These are phyloP conservation scores for Nicotiana rustica DNA, from an alignment of 305 asterid species.

Conservation along the genomic window DNA sequence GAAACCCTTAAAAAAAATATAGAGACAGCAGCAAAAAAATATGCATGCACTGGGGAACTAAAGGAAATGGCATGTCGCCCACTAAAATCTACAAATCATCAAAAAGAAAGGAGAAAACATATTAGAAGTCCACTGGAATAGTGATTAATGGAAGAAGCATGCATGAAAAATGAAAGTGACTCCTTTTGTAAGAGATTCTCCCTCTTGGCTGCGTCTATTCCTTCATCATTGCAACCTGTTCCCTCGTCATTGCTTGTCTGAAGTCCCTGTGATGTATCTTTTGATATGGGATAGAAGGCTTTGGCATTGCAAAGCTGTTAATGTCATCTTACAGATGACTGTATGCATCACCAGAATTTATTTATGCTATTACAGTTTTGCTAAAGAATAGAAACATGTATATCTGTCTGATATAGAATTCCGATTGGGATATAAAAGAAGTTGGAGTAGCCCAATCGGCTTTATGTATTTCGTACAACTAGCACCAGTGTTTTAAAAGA, in stretches of 20 bases:
- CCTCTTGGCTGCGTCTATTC: not conserved
- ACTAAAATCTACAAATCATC: not conserved
- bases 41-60: conserved; percentile 13
- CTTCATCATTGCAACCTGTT: not conserved
- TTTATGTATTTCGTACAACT: not conserved
- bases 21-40: not conserved
- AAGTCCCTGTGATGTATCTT: not conserved
- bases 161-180: not conserved
- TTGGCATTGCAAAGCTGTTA: not conserved
- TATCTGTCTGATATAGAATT: not conserved
- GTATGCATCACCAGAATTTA: conserved; percentile 3
- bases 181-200: not conserved
- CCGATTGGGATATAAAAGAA: not conserved
- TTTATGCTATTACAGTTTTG: not conserved
- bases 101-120: conserved; percentile 17
- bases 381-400: conserved; percentile 16
- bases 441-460: not conserved
- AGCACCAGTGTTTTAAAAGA: not conserved
- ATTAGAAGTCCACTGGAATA: not conserved
- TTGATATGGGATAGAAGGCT: not conserved
- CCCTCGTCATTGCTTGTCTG: not conserved
- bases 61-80: not conserved
- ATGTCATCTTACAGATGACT: not conserved
- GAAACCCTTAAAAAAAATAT: not conserved
- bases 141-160: not conserved